Evolutionary conservation across 1,284 basidiomycete species (phyloP), one percentile per base, ranked within the genome.

Genomic region (Sutorius eximius): DNA sequence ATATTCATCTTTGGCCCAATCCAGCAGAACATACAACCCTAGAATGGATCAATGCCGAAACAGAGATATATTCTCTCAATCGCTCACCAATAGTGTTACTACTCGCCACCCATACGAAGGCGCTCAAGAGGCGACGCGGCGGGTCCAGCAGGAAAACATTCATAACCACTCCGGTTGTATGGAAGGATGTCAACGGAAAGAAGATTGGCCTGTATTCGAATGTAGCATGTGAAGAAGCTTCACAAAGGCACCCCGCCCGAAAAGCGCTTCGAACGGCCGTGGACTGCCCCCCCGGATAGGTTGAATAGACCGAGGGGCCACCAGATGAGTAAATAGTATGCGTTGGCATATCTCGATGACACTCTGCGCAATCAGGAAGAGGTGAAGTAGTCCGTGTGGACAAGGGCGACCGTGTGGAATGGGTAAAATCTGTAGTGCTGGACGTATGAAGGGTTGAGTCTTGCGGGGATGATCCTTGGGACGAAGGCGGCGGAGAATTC

Each of bases 131-230:
- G 40, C 83, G 73, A 45, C 77, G 74, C 3, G 77, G 72, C 0
- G 86, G 85, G 61, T 89, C 86, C 33, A 89, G 76, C n/a, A 89
- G 73, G 64, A 88, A 89, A 30, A 89, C 81, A 59, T 87, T 87
- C 82, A 89, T 87, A 12, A 88, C 86, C 4, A 85, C 79, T 1
- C 87, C 86, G 1, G 77, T 75, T 1, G 83, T 87, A 61, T 77
- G 78, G 65, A 88, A 88, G 16, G 76, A 75, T 11, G 83, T 79
- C 20, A 88, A 73, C 45, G 76, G 76, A 7, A 76, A 77, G 64
- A 89, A 88, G 1, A 70, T 52, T 30, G 64, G 44, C 49, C 61
- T 66, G n/a, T 46, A 22, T 46, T 62, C 67, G 11, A 69, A 66
- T 36, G 64, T 68, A 45, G 70, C 67, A 5, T 75, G 74, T 4